Evolutionary conservation across 345 rosid genomes (phyloP), one percentile per base, ranked within the genome.

Genomic region (Reutealis trisperma): DNA sequence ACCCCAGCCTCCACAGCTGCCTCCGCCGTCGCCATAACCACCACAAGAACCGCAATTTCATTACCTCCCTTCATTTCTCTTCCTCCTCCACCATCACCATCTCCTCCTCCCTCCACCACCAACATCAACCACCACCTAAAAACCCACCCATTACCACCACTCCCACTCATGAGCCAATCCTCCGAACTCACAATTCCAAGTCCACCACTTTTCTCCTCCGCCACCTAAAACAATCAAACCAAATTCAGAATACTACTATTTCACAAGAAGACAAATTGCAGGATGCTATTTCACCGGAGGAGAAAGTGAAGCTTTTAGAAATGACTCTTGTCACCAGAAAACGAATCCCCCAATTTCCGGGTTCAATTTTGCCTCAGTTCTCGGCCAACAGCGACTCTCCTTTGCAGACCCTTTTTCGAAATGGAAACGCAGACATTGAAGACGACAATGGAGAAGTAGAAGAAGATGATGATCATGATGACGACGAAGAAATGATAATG

Each of bases 331-430:
- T 84, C 21, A 77, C 87, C 52, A 82, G 42, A 27, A 81, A 85
- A 79, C 87, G 95, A 74, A 77, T 87, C 74, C 95, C 97, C 10
- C 92, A 79, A 74, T 93, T 87, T 79, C 94, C 97, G 0, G 94
- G 92, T 45, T 87, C 94, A 18, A 75, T 88, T 67, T 88, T 82
- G 79, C 78, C 76, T 0, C 85, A 84, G 27, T 83, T 82, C 18
- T 72, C 88, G 0, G 76, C 83, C 12, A 81, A 80, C 78, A 15
- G 70, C 15, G 74, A 81, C 30, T 90, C 89, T 65, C 84, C 90
- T 27, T 84, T 87, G 42, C 84, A 87, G 21, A 76, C 82, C 25
- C 84, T 87, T 11, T 77, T 86, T 30, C 59, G 54, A 8, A 65
- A 27, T 10, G 16, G 24, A 16, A 21, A 6, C 8, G 15, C n/a